Evolutionary conservation across 2,329 filamentous ascomycete genomes (phyloP).

Genomic region (Samsoniella hepiali): DNA sequence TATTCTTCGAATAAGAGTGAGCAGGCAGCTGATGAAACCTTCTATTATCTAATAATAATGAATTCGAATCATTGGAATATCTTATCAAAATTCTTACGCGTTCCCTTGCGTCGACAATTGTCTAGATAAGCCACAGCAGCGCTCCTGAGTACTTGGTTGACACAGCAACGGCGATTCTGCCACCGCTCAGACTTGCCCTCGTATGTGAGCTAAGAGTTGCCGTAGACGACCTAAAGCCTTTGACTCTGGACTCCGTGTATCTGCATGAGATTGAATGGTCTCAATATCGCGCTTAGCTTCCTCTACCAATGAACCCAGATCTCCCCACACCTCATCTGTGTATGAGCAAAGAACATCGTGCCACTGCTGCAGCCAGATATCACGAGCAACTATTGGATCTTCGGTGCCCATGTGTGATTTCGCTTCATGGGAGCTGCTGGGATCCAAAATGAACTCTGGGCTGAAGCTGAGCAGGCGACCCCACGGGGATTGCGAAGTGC

Average conservation of each 20-base stretch:
- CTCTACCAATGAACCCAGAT: conserved; percentile 52
- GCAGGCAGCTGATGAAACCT: not conserved
- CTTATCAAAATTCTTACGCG: not conserved
- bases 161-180: conserved; percentile 20
- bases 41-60: not conserved
- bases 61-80: not conserved
- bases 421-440: conserved; percentile 22
- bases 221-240: conserved; percentile 35
- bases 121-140: not conserved
- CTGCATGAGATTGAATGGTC: conserved; percentile 27
- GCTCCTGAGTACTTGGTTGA: conserved; percentile 11
- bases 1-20: not conserved
- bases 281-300: conserved; percentile 57
- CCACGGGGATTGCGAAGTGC: conserved; percentile 31
- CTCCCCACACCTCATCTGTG: conserved; percentile 67
- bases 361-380: conserved; percentile 54
- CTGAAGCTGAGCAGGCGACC: conserved; percentile 50
- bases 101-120: not conserved
- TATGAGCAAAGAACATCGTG: conserved; percentile 54
- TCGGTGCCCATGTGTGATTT: conserved; percentile 37
- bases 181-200: conserved; percentile 26
- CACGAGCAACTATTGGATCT: conserved; percentile 38
- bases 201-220: conserved; percentile 38
- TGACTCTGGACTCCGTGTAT: conserved; percentile 20
- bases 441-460: conserved; percentile 39